Base-by-base conservation (phyloP, 106 monocot species). In the Dactylorhiza incarnata region DNA sequence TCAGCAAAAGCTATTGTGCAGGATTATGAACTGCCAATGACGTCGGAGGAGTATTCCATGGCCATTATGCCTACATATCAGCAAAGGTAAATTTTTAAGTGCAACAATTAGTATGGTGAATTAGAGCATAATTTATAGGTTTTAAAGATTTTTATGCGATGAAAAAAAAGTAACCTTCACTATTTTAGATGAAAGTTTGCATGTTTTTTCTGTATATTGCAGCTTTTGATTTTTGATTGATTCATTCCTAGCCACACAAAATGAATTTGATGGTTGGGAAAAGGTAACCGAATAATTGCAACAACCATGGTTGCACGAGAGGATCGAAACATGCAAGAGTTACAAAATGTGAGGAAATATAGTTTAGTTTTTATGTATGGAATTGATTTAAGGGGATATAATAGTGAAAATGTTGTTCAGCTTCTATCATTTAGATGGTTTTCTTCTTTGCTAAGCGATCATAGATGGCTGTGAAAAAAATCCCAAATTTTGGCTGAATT, bases 1-100 rank as follows among this genome's bases (percentile, higher is more conserved):
- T 77, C 87, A 3, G 81, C 90, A 6, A 76, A 78, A 13, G 83
- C 48, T 54, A 85, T 90, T 55, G 83, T 90, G 19, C 46, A 47
- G 61, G 90, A 90, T 74, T 90, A 90, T 20, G 78, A 69, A 48
- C 79, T 90, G 49, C 85, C 90, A 19, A 17, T 87, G 48, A 72
- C 82, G 0, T 48, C 79, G 0, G 85, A 85, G 6, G 87, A 90
- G 81, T 90, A 75, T 72, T 75, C 81, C 0, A 78, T 68, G 12
- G 81, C 76, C 5, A 85, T 85, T 59, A 74, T 83, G 76, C 90
- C 90, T 49, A 12, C 87, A 53, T 90, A 85, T 75, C 62, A 72
- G 67, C 71, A 85, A 73, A 85, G 76, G 90, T 85, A n/a, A n/a
- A n/a, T n/a, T n/a, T n/a, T n/a, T n/a, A n/a, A n/a, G n/a, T n/a